Evolutionary conservation across 106 monocot species (phyloP), one percentile per base, ranked within the genome.

Genomic region (Dactylorhiza incarnata): DNA sequence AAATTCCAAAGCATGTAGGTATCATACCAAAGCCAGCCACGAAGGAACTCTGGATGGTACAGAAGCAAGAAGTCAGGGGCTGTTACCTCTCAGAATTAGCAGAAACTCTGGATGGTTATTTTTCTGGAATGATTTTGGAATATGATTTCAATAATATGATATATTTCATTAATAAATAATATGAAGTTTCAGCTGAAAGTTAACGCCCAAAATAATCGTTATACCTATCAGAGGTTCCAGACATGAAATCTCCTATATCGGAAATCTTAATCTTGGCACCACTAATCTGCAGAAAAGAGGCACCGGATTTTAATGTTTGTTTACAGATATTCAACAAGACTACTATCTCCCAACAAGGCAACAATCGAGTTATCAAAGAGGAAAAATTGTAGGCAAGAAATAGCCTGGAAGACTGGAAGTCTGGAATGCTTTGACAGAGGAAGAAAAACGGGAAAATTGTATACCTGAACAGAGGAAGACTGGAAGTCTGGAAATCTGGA

Each of bases 261-360:
- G 96, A 96, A 87, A 96, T 89, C 83, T 91, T 96, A 48, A 96
- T 86, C n/a, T n/a, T n/a, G n/a, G n/a, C n/a, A n/a, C n/a, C n/a
- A n/a, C n/a, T n/a, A n/a, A n/a, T n/a, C n/a, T 96, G 87, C 54
- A 86, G 9, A 46, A 48, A 20, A 19, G 5, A 49, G 20, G 9
- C 19, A 46, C 13, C 8, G n/a, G n/a, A 9, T 10, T 26, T 22
- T 26, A 10, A 45, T 68, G 37, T 15, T 68, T 68, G 45, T 45
- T 68, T 68, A 26, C 50, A 6, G 7, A 26, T 11, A 65, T 23
- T 20, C 56, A 26, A 65, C 5, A 17, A 1, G 65, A 24, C 20
- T 26, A 65, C 6, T 23, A 65, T 56, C 3, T 26, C 5, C 65
- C 22, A 25, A 26, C 25, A n/a, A n/a, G n/a, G n/a, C n/a, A n/a